These are phyloP conservation scores for Exophiala sideris DNA, from an alignment of 2,329 filamentous ascomycete species.

Conservation along the genomic window DNA sequence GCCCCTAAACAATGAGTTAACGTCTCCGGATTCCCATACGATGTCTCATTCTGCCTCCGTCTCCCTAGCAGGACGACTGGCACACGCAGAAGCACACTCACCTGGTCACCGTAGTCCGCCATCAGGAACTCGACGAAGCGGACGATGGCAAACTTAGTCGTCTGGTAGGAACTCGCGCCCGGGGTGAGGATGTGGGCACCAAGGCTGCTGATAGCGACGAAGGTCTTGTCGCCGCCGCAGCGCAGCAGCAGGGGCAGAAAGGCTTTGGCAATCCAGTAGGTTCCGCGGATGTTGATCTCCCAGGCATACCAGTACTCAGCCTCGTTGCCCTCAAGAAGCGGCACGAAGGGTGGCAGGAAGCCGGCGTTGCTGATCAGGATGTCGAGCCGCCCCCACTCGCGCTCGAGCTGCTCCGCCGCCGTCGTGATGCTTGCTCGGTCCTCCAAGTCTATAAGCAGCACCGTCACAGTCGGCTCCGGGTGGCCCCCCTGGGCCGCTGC, in stretches of 20 bases:
- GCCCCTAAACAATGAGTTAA: slow-evolving; percentile 5
- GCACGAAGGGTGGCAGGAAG: slow-evolving; percentile 15
- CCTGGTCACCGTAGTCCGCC: slow-evolving; percentile 43
- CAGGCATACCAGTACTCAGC: slow-evolving; percentile 23
- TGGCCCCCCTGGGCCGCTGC: slow-evolving; percentile 29
- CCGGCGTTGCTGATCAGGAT: slow-evolving; percentile 37
- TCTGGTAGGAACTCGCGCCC: slow-evolving; percentile 46
- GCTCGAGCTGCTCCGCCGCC: slow-evolving; percentile 29
- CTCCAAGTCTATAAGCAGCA: slow-evolving; percentile 33
- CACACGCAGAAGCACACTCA: slow-evolving; percentile 11
- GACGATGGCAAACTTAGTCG: slow-evolving; percentile 43
- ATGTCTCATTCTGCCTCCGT: slow-evolving; percentile 3
- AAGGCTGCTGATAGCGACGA: slow-evolving; percentile 40
- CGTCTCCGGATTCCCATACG: slow-evolving; percentile 7
- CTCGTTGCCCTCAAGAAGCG: slow-evolving; percentile 14
- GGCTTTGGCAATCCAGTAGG: slow-evolving; percentile 16
- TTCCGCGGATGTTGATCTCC: slow-evolving; percentile 26
- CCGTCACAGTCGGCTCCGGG: slow-evolving; percentile 31
- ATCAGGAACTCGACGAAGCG: slow-evolving; percentile 46
- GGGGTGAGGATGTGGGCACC: slow-evolving; percentile 36
- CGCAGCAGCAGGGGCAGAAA: slow-evolving; percentile 34
- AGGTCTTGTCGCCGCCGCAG: slow-evolving; percentile 16
- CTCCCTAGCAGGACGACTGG: neutral
- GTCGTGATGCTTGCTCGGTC: slow-evolving; percentile 30
- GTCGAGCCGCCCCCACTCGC: slow-evolving; percentile 32